Base-by-base conservation (phyloP, 371 early-diverging fungal species). In the Zopfochytrium polystomum region DNA sequence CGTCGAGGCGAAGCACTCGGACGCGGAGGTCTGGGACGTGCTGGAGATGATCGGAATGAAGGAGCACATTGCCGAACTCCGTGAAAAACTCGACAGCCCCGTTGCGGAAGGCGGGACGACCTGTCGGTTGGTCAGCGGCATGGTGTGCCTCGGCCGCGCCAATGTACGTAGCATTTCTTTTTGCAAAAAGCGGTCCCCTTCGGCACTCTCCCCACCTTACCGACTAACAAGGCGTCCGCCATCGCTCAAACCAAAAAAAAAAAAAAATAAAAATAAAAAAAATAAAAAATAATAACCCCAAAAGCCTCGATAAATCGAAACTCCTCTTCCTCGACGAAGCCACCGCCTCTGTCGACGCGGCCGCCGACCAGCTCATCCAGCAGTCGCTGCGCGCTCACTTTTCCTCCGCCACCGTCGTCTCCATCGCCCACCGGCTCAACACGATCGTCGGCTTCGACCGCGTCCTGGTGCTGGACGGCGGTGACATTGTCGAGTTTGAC, bases 371-470 rank as follows among this genome's bases (percentile, higher is more conserved):
- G 59, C 34, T 52, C 27, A 33, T 65, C 31, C 73, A 82, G 54
- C 45, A 55, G n/a, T 52, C 27, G 35, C 52, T 59, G 31, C 2
- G 13, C 38, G 51, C 59, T 9, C 32, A 59, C 29, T 82, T 82
- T 50, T 58, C 55, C 9, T 44, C 64, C 13, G 30, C 75, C 32
- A 89, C 90, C 2, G 83, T 93, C 1, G 55, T 93, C 6, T 84
- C 85, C 23, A 87, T 93, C 66, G 90, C 92, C 1, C 63, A 67
- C 45, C 63, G 73, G 11, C 34, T 66, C 20, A 60, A 51, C 32
- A 55, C 66, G 3, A 51, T 66, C 27, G 61, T 61, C 5, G 51
- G 45, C 5, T 66, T 66, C 38, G 66, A 66, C 45, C 46, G 63
- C n/a, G n/a, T n/a, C n/a, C n/a, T n/a, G n/a, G n/a, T n/a, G n/a